Evolutionary conservation across 805 yeast species (phyloP).

Genomic region (Wilhelminamyces savonicus): DNA sequence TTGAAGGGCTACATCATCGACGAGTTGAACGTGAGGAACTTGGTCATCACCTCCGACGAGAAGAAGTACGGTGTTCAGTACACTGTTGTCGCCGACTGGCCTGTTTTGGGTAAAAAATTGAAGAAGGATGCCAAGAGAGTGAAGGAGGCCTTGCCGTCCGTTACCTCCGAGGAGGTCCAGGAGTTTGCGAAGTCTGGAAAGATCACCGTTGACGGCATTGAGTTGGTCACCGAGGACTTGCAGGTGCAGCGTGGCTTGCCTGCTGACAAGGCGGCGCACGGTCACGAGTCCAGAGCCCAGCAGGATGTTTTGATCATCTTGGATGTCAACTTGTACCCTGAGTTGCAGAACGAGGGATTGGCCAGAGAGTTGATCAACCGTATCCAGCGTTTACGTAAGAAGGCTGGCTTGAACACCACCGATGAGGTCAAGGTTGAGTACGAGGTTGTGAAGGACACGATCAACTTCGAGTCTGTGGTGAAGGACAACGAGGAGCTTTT

Average conservation of each 20-base stretch:
- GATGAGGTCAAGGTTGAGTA: constrained; percentile 91
- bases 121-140: constrained; percentile 91
- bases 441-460: constrained; percentile 57
- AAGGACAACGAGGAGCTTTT: constrained; percentile 61
- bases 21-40: constrained; percentile 87
- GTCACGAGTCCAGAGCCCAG: constrained; percentile 83
- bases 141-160: constrained; percentile 82
- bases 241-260: constrained; percentile 87
- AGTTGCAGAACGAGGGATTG: constrained; percentile 86
- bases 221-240: constrained; percentile 79
- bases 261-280: constrained; percentile 53
- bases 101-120: constrained; percentile 93
- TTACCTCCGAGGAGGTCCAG: constrained; percentile 80
- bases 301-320: constrained; percentile 84
- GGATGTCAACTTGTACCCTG: constrained; percentile 83
- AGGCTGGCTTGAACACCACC: constrained; percentile 88
- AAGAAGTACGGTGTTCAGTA: constrained; percentile 86
- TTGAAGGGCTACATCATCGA: constrained; percentile 76
- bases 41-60: constrained; percentile 86
- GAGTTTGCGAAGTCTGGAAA: constrained; percentile 64
- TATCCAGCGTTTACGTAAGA: constrained; percentile 95
- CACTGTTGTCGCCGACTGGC: constrained; percentile 98
- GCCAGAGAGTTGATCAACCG: constrained; percentile 97
- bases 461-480: constrained; percentile 57
- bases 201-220: constrained; percentile 83